phyloP scores from a whole-genome alignment of 2,329 filamentous ascomycete genomes.

The Acarospora socialis region DNA sequence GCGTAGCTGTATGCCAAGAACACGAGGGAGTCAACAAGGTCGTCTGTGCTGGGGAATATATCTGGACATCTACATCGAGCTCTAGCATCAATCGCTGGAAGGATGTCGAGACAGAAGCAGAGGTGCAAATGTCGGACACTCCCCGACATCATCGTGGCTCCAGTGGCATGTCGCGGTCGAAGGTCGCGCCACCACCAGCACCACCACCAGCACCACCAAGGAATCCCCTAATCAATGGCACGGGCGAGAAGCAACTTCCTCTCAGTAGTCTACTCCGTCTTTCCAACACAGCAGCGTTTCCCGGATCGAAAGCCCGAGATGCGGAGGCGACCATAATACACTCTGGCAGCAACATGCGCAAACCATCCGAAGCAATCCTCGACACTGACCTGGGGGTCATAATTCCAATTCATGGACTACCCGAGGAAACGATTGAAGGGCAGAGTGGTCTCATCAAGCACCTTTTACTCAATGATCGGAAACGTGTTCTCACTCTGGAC shows the following conservation, averaged over 20 bases:
- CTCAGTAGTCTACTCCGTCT: slow-evolving; percentile 65
- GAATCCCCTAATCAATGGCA: slow-evolving; percentile 20
- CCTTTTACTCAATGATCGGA: slow-evolving; percentile 76
- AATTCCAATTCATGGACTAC: slow-evolving; percentile 52
- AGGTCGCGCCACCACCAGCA: slow-evolving; percentile 18
- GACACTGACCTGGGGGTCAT: slow-evolving; percentile 35
- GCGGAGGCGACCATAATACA: slow-evolving; percentile 41
- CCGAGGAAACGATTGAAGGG: slow-evolving; percentile 77
- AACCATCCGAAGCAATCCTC: slow-evolving; percentile 42
- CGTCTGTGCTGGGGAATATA: slow-evolving; percentile 51
- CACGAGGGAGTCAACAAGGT: slow-evolving; percentile 55
- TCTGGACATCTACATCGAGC: slow-evolving; percentile 82
- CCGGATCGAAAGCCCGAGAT: slow-evolving; percentile 39
- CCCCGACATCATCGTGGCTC: slow-evolving; percentile 40
- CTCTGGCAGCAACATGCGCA: slow-evolving; percentile 36
- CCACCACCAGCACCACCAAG: slow-evolving; percentile 19
- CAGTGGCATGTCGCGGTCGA: slow-evolving; percentile 24
- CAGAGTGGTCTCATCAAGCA: slow-evolving; percentile 94
- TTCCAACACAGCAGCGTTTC: slow-evolving; percentile 71
- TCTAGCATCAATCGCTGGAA: slow-evolving; percentile 89
- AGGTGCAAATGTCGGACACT: slow-evolving; percentile 43
- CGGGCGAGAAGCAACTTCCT: slow-evolving; percentile 48
- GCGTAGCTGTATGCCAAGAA: slow-evolving; percentile 82
- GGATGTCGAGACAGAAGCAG: slow-evolving; percentile 65
- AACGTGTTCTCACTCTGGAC: slow-evolving; percentile 78